phyloP scores from a whole-genome alignment of 345 rosid genomes.

The Eucalyptus tenuipes region DNA sequence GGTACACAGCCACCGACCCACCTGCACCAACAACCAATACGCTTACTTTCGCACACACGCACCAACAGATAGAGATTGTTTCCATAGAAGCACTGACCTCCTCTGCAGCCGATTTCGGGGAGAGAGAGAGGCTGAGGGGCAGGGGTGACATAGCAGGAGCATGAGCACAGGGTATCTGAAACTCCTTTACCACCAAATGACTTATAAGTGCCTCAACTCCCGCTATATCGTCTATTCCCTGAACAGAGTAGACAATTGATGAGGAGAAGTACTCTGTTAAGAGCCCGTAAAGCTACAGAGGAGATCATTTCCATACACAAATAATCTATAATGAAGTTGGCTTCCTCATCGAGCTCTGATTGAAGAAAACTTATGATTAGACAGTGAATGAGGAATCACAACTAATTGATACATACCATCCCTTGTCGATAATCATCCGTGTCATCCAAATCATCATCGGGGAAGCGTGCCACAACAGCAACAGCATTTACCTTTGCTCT shows the following conservation, averaged over 20 bases:
- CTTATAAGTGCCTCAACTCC: constrained; percentile 69
- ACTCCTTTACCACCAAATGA: constrained; percentile 53
- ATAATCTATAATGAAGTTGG: neutral
- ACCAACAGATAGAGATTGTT: neutral
- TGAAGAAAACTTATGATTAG: neutral
- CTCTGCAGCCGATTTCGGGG: constrained; percentile 65
- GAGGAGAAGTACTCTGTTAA: neutral
- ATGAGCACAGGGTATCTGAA: constrained; percentile 62
- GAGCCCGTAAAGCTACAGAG: neutral
- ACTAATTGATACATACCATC: constrained; percentile 9
- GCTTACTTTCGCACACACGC: too few species aligned
- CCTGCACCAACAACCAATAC: neutral
- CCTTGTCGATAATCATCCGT: constrained; percentile 41
- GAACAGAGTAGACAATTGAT: neutral
- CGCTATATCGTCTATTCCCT: constrained; percentile 57
- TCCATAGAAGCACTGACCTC: constrained; percentile 28
- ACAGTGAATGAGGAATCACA: neutral
- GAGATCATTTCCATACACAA: neutral
- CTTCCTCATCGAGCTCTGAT: neutral
- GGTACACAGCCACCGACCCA: neutral
- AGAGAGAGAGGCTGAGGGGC: constrained; percentile 20
- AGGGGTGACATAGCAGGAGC: constrained; percentile 48
- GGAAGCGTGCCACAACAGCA: constrained; percentile 47
- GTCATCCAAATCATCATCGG: constrained; percentile 42
- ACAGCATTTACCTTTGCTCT: constrained; percentile 34